Evolutionary conservation across 2,329 filamentous ascomycete species (phyloP).

Genomic region (Aureobasidium mangrovei): DNA sequence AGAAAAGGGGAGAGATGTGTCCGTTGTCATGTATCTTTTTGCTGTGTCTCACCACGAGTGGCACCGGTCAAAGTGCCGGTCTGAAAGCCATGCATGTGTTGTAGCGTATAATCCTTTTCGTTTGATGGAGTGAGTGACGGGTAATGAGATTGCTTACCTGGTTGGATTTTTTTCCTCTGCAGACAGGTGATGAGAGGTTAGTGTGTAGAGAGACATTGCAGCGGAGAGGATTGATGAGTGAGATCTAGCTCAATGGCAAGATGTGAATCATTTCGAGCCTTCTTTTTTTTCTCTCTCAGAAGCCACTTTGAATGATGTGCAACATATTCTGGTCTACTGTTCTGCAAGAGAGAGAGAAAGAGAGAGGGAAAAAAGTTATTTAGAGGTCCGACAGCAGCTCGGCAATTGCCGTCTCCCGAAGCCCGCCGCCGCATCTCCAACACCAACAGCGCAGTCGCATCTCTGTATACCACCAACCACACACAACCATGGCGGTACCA

Average conservation of each 20-base stretch:
- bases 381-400: not conserved
- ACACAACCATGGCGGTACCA: slow-evolving; percentile 41
- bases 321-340: not conserved
- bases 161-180: too few relatives aligned
- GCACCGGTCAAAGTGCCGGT: slow-evolving; percentile 52
- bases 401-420: slow-evolving; percentile 1
- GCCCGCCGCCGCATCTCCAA: not conserved
- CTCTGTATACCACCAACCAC: not conserved
- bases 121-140: slow-evolving; percentile 16
- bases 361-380: not conserved
- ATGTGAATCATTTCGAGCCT: too few relatives aligned
- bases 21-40: slow-evolving; percentile 29
- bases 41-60: slow-evolving; percentile 49
- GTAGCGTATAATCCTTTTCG: slow-evolving; percentile 67
- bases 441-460: not conserved
- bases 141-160: not conserved
- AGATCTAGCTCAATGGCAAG: too few relatives aligned
- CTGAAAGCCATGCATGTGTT: slow-evolving; percentile 81
- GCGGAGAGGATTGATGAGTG: too few relatives aligned
- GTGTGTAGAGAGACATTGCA: too few relatives aligned
- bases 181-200: too few relatives aligned
- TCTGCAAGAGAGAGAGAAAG: not conserved
- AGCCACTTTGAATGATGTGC: too few relatives aligned
- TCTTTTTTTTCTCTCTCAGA: too few relatives aligned
- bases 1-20: not conserved